Base-by-base conservation (phyloP, 257 asterid genomes). In the Solanum piurae region DNA sequence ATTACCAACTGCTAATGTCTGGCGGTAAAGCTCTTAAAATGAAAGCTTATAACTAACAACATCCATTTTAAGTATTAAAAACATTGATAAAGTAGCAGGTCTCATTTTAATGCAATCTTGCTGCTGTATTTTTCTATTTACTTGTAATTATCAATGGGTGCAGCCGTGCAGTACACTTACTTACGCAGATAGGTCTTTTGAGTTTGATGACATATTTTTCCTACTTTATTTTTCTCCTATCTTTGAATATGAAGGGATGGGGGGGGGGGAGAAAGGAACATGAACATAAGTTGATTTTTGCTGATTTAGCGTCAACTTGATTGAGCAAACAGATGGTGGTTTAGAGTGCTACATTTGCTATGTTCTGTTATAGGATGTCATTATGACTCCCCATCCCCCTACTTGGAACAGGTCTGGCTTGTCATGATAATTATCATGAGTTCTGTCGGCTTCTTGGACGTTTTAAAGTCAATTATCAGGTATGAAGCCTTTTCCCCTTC, bases 381-480 rank as follows among this genome's bases (percentile, higher is more conserved):
- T 64, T 18, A 20, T 79, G 25, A 74, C 2, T 58, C 64, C 37
- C 25, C 80, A 62, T 4, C 27, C 27, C 37, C 69, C 69, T 82
- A 4, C 20, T 52, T 58, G 75, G 16, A 73, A 86, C 92, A 97
- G 99, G 99, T 89, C 94, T 97, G 93, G 98, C 96, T 75, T 95
- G 93, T 91, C 99, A 96, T 91, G 99, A 97, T 89, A 96, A 97
- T 92, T 97, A 97, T 94, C 99, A 97, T 90, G 99, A 94, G 93
- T 97, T 95, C 88, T 97, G 99, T 90, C 99, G 99, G 85, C 96
- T 97, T 89, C 98, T 97, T 92, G 99, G 99, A 92, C 98, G 99
- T 86, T 97, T 97, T 93, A 94, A 96, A 94, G 87, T 95, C 89
- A 96, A 94, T 91, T 97, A 96, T 92, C 99, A 97, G 99, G 99